These are phyloP conservation scores for Colletotrichum tropicale DNA, from an alignment of 2,329 filamentous ascomycete species.

Conservation along the genomic window DNA sequence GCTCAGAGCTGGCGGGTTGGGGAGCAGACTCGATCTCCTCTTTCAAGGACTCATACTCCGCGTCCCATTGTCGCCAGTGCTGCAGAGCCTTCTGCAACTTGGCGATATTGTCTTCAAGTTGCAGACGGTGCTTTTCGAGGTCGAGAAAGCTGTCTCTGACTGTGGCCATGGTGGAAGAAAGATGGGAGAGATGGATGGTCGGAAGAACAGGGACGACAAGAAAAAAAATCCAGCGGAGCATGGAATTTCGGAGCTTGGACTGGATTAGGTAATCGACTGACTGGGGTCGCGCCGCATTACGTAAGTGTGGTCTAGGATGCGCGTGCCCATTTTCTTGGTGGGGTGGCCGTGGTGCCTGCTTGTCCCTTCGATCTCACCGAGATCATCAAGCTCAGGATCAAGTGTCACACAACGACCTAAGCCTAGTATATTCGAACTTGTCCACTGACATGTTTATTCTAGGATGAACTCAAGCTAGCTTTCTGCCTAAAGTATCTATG, in stretches of 20 bases:
- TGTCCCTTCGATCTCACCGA: too few species aligned
- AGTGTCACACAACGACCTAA: background rate
- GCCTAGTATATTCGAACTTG: background rate
- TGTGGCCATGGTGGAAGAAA: slow-evolving; percentile 38
- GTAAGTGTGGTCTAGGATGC: background rate
- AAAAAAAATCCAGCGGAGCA: slow-evolving; percentile 9
- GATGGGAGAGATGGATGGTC: background rate
- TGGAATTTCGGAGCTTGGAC: background rate
- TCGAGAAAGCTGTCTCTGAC: slow-evolving; percentile 61
- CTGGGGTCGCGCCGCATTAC: background rate
- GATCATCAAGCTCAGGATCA: background rate
- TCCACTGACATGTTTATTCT: background rate
- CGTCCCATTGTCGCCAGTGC: slow-evolving; percentile 90
- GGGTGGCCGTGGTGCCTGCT: too few species aligned
- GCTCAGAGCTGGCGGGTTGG: slow-evolving; percentile 50
- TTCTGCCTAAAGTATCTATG: background rate
- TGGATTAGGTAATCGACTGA: background rate
- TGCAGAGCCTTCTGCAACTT: slow-evolving; percentile 78
- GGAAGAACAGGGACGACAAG: background rate
- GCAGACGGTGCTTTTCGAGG: slow-evolving; percentile 75
- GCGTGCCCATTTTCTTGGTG: background rate
- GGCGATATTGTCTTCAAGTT: slow-evolving; percentile 76
- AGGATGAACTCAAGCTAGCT: rapidly evolving
- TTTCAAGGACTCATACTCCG: slow-evolving; percentile 88
- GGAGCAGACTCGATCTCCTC: slow-evolving; percentile 73